Base-by-base conservation (phyloP, 768 basidiomycete genomes). In the Mycena crocata region DNA sequence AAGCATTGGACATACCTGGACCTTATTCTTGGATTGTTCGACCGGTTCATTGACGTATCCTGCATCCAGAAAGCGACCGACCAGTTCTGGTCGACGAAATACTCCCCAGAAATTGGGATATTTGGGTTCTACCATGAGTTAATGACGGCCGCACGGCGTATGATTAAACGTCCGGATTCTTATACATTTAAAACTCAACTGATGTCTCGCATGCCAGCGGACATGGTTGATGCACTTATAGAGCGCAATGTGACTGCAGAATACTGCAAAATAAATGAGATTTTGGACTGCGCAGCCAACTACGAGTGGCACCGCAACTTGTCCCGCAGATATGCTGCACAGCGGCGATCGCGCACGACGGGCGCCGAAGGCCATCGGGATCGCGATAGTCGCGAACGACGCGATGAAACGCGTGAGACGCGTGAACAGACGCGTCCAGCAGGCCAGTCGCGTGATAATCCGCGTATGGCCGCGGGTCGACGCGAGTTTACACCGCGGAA, bases 1-100 rank as follows among this genome's bases (percentile, higher is more conserved):
- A 28, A 23, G 17, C 5, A 60, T 17, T 60, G 58, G 58, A 60
- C 58, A 17, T 31, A 48, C 15, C 31, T 37, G 2, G 45, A 60
- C 3, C 19, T 50, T n/a, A n/a, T 60, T 4, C 21, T 60, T 14
- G 58, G 48, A 2, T 35, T 60, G 34, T 60, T 50, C n/a, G 48
- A 60, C 35, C 46, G 58, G 19, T 60, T 50, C n/a, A 60, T 60
- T 39, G 44, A 50, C 24, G 40, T 34, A 19, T 10, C 48, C 34
- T 31, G 31, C 17, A 28, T 60, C 7, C 58, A 60, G 45, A 32
- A 60, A 7, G 58, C 48, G 7, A 49, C 48, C 2, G 48, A 48
- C 4, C 6, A 9, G 17, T 56, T 56, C 39, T 56, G 45, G 58
- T 15, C 58, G 7, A 50, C 48, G 2, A 49, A 32, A 23, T 48